phyloP scores from a whole-genome alignment of 345 rosid species.

The Euphorbia peplus region DNA sequence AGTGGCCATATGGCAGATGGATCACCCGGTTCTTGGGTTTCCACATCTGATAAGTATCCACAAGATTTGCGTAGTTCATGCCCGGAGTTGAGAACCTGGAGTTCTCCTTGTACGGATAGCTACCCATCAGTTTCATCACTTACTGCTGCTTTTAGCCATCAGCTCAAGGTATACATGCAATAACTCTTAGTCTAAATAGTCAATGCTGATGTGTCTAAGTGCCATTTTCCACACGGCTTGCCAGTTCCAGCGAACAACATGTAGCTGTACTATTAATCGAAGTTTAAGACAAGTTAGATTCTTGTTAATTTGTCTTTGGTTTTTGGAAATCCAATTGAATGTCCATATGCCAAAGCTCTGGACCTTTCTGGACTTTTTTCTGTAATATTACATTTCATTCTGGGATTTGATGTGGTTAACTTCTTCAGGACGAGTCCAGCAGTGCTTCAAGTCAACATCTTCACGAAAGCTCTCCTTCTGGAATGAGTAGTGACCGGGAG shows the following conservation, averaged over 20 bases:
- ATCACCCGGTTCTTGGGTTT: constrained; percentile 33
- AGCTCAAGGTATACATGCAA: constrained; percentile 39
- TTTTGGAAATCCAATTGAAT: background rate
- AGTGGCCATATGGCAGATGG: constrained; percentile 46
- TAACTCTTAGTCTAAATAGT: background rate
- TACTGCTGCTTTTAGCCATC: constrained; percentile 35
- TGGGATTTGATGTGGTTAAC: background rate
- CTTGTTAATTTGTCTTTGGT: background rate
- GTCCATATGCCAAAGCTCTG: background rate
- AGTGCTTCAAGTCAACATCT: constrained; percentile 11
- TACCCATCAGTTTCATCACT: constrained; percentile 33
- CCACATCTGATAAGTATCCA: constrained; percentile 35
- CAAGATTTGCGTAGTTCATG: constrained; percentile 43
- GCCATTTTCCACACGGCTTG: background rate
- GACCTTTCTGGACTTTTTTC: background rate
- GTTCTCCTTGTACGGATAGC: constrained; percentile 36
- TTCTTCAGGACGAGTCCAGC: constrained; percentile 29
- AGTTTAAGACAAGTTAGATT: too few relatives aligned
- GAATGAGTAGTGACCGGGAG: constrained; percentile 24
- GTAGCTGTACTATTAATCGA: background rate
- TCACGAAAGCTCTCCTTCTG: constrained; percentile 6
- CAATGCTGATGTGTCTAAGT: background rate
- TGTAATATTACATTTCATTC: background rate
- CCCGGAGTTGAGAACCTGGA: constrained; percentile 40
- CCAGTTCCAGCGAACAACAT: background rate